Percentiles rank a stretch among this genome's conserved stretches.
Conservation (phyloP, 1,139 yeast genomes). For the Sugiyamaella castrensis region DNA sequence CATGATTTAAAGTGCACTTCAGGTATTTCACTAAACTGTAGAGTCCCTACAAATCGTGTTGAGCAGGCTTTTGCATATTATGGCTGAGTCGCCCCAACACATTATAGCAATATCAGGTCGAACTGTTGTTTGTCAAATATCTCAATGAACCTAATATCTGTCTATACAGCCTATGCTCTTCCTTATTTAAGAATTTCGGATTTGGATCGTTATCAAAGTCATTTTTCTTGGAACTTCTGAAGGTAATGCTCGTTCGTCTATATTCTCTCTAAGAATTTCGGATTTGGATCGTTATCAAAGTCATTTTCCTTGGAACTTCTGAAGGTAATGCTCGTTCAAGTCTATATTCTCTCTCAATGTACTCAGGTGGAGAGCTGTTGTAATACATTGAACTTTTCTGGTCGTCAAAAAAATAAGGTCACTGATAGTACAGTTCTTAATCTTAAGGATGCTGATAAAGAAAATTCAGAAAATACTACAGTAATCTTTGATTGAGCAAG, state of each 20-base stretch:
- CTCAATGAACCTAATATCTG: conserved; percentile 5
- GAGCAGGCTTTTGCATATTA: conserved; percentile 2
- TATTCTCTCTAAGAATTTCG: no score
- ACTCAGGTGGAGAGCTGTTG: neutral
- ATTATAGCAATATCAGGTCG: conserved; percentile 5
- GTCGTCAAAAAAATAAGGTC: conserved; percentile 9
- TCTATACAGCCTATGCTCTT: conserved; percentile 2
- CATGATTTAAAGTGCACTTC: neutral
- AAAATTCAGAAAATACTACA: conserved; percentile 15
- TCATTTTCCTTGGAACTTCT: no score
- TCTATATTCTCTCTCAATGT: neutral
- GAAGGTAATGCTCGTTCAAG: no score
- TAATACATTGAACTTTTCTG: no score
- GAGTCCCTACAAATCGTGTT: no score
- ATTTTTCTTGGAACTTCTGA: no score
- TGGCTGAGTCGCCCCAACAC: conserved; percentile 7
- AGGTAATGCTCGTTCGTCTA: no score
- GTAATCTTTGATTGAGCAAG: conserved; percentile 20
- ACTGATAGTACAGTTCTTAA: conserved; percentile 16
- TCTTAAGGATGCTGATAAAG: conserved; percentile 14
- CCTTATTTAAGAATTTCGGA: no score
- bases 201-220: no score
- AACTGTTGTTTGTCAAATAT: conserved; percentile 7
- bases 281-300: no score
- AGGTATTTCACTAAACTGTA: conserved; percentile 6